A percentile compares a stretch with the other conserved stretches of the same genome.
phyloP scores from a whole-genome alignment of 2,329 filamentous ascomycete genomes.

The Aspergillus uvarum region DNA sequence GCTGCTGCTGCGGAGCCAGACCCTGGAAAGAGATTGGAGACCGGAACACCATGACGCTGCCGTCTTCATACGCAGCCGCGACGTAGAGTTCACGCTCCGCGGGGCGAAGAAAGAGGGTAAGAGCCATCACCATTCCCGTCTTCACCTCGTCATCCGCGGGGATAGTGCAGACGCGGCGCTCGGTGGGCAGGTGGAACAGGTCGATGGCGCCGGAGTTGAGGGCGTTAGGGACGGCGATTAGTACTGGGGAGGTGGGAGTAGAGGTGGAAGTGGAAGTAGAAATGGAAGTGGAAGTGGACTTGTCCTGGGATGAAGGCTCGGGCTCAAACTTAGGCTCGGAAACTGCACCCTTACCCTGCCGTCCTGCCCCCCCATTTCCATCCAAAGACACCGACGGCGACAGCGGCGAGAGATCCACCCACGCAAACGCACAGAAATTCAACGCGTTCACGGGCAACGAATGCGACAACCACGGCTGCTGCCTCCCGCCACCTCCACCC shows the following conservation, averaged over 20 bases:
- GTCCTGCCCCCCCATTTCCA: not conserved
- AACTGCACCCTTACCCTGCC: not conserved
- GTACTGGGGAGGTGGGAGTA: slow-evolving; percentile 37
- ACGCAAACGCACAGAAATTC: slow-evolving; percentile 75
- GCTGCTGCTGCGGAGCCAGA: slow-evolving; percentile 31
- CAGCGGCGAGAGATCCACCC: slow-evolving; percentile 24
- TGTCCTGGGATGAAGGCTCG: not conserved
- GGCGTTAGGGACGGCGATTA: slow-evolving; percentile 80
- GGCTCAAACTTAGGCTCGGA: too few species aligned
- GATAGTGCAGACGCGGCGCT: slow-evolving; percentile 64
- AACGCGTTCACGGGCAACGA: slow-evolving; percentile 84
- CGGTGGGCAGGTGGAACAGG: slow-evolving; percentile 77
- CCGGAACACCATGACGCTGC: slow-evolving; percentile 66
- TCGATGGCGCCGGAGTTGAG: slow-evolving; percentile 75
- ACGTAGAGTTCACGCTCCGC: slow-evolving; percentile 36
- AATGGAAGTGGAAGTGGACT: not conserved
- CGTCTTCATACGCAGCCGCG: slow-evolving; percentile 81
- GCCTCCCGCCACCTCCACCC: slow-evolving; percentile 29
- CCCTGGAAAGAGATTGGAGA: slow-evolving; percentile 35
- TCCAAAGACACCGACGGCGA: not conserved
- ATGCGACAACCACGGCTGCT: slow-evolving; percentile 81
- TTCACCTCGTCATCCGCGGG: slow-evolving; percentile 45
- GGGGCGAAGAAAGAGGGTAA: slow-evolving; percentile 59
- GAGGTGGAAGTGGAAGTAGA: not conserved
- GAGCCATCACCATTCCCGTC: slow-evolving; percentile 81